These are phyloP conservation scores for Gracilaria gracilis DNA, from an alignment of 23 red algal species.

Conservation along the genomic window DNA sequence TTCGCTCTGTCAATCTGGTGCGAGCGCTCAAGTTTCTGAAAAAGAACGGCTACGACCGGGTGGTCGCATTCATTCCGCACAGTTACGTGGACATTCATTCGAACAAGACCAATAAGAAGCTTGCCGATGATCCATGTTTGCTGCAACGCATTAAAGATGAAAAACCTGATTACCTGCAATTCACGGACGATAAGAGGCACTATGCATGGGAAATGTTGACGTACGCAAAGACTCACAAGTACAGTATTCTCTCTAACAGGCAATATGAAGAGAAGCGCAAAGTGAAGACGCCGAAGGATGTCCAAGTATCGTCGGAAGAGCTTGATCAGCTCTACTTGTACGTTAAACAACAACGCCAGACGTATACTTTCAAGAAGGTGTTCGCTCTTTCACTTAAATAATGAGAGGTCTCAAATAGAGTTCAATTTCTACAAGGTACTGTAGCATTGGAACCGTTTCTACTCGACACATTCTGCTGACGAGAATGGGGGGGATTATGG, in stretches of 20 bases:
- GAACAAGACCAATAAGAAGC: no score
- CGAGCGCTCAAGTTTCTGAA: conserved; percentile 10
- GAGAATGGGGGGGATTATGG: no score
- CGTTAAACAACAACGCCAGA: background rate
- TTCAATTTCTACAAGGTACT: no score
- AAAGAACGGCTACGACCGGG: background rate
- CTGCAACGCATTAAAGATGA: background rate
- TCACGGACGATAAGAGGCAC: background rate
- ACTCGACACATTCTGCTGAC: no score
- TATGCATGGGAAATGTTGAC: conserved; percentile 2
- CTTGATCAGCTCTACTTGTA: background rate
- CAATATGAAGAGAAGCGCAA: background rate
- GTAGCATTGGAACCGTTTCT: no score
- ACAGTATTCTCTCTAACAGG: background rate
- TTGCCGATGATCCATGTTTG: conserved; percentile 10
- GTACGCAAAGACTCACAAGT: background rate
- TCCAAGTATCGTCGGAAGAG: background rate
- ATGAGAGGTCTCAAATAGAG: no score
- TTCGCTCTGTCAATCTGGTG: conserved; percentile 17
- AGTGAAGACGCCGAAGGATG: background rate
- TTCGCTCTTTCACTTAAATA: no score
- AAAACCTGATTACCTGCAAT: background rate
- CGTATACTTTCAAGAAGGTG: background rate
- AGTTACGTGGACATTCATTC: background rate
- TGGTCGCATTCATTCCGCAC: conserved; percentile 5